These are phyloP conservation scores for Trichoderma virens DNA, from an alignment of 495 filamentous ascomycete genomes.

Conservation along the genomic window DNA sequence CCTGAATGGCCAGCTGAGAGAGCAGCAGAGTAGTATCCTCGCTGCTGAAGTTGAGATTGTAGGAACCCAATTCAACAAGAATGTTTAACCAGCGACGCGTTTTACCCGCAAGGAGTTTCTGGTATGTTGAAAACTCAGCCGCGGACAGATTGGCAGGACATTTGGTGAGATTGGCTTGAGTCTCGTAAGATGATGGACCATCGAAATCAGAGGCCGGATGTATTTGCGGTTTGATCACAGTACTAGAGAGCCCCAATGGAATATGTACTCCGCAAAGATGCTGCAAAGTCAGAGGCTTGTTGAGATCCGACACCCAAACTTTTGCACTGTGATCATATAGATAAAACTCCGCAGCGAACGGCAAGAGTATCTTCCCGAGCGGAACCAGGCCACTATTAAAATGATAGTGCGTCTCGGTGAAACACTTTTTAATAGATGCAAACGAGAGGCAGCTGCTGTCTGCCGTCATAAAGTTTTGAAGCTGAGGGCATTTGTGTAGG, in stretches of 20 bases:
- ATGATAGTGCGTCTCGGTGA: neutral
- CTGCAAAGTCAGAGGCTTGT: constrained; percentile 24
- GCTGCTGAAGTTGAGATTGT: constrained; percentile 46
- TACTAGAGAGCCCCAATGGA: constrained; percentile 14
- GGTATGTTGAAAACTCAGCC: constrained; percentile 45
- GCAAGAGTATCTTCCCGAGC: neutral
- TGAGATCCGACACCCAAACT: constrained; percentile 26
- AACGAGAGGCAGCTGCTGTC: neutral
- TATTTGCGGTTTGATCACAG: neutral
- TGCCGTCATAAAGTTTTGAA: neutral
- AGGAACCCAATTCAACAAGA: constrained; percentile 42
- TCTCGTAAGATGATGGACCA: constrained; percentile 46
- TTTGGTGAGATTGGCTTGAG: constrained; percentile 44
- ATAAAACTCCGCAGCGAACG: constrained; percentile 13
- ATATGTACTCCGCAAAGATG: constrained; percentile 25
- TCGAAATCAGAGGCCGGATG: constrained; percentile 12
- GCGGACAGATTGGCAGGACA: constrained; percentile 39
- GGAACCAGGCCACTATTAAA: neutral
- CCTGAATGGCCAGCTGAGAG: constrained; percentile 36
- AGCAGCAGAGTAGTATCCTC: constrained; percentile 37
- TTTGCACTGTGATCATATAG: constrained; percentile 20
- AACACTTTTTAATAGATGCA: neutral
- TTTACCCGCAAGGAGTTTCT: constrained; percentile 37
- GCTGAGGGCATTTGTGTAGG: neutral
- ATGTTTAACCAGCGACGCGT: constrained; percentile 41